These are phyloP conservation scores for Phytopythium kandeliae DNA, from an alignment of 352 stramenopile species.

Conservation along the genomic window DNA sequence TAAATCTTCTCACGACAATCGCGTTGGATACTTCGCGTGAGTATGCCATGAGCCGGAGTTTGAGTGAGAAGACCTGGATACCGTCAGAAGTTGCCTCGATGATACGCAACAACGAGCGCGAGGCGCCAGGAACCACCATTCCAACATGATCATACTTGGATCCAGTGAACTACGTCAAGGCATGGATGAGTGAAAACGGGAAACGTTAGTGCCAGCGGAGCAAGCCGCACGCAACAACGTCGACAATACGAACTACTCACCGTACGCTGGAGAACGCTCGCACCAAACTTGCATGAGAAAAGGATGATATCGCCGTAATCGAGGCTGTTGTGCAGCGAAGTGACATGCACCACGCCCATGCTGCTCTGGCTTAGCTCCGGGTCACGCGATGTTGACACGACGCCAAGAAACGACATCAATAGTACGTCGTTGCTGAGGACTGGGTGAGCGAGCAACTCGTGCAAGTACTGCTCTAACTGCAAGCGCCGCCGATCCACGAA, in stretches of 20 bases:
- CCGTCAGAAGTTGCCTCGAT: slow-evolving; percentile 77
- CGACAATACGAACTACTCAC: slow-evolving; percentile 12
- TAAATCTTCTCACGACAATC: slow-evolving; percentile 68
- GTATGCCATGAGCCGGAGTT: slow-evolving; percentile 73
- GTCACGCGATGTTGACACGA: slow-evolving; percentile 64
- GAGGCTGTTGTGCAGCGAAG: slow-evolving; percentile 64
- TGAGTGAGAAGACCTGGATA: slow-evolving; percentile 78
- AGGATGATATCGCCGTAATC: slow-evolving; percentile 72
- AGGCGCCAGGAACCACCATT: slow-evolving; percentile 68
- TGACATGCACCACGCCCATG: slow-evolving; percentile 69
- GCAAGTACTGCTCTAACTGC: slow-evolving; percentile 67
- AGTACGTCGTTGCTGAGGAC: slow-evolving; percentile 52
- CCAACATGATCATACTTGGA: slow-evolving; percentile 79
- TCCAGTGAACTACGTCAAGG: slow-evolving; percentile 51
- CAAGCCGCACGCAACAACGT: not conserved
- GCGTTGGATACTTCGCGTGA: slow-evolving; percentile 71
- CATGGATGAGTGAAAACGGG: too few relatives aligned
- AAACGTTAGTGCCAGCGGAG: too few relatives aligned
- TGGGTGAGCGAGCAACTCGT: slow-evolving; percentile 39
- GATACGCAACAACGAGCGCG: slow-evolving; percentile 53
- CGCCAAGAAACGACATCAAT: slow-evolving; percentile 69
- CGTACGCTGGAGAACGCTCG: slow-evolving; percentile 74
- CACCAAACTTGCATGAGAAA: slow-evolving; percentile 76
- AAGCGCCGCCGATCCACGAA: slow-evolving; percentile 56
- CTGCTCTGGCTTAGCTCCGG: slow-evolving; percentile 49